Base-by-base conservation (phyloP, 306 rosid species). In the Arachis hypogaea region DNA sequence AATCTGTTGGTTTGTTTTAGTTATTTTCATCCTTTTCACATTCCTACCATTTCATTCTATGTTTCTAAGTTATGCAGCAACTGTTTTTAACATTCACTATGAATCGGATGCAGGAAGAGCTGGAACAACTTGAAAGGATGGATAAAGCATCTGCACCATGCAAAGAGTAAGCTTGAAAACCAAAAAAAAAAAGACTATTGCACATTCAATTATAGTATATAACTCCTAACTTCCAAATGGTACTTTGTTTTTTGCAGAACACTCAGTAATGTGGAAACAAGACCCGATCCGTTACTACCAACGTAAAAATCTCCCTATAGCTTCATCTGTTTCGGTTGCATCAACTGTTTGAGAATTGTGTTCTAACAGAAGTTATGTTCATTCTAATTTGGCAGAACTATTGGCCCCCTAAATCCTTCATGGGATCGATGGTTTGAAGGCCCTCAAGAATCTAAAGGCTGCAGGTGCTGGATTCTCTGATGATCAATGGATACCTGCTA, bases 391-490 rank as follows among this genome's bases (percentile, higher is more conserved):
- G 60, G 58, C 89, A 95, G 99, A 76, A 88, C 97, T 33, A 68
- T 42, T 18, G 97, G 97, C 69, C 99, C 98, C 12, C 5, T 87
- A 46, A 95, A 81, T 83, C 88, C 92, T 28, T 50, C 74, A 7
- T 95, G 99, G 98, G 99, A 95, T 81, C 81, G 93, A 75, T 95
- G 99, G 99, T 95, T 95, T 64, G 99, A 95, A 82, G 97, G 96
- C 2, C 92, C 89, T 2, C 90, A 86, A 86, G 99, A 95, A 43
- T 83, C 96, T 5, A 88, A 85, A 77, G 88, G 88, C 69, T 95
- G 97, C 89, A 86, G 86, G 83, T 95, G 99, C 88, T 90, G 89
- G 98, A 82, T 95, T 69, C 83, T 92, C 78, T 95, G 91, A 92
- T 56, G 67, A 51, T 57, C 36, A 43, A 70, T 63, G 81, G 80